Evolutionary conservation across 2,329 filamentous ascomycete genomes (phyloP), one percentile per base, ranked within the genome.

Genomic region (Neonectria neomacrospora): DNA sequence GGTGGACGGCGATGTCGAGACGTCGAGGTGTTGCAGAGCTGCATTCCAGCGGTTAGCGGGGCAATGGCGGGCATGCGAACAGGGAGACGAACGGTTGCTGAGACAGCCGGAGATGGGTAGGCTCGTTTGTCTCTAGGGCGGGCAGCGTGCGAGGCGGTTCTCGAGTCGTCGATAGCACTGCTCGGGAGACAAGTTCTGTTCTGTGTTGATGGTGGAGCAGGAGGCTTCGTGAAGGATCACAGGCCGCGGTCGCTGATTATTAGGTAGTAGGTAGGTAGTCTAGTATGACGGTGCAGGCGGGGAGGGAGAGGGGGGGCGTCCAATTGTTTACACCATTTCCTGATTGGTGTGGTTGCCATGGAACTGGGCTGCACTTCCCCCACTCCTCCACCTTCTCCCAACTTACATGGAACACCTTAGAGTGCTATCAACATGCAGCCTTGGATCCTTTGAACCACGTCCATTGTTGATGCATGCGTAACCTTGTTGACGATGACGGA

Each of bases 21-120:
- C 52, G 39, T 69, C 45, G 59, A 64, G 20, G 37, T 60, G 60
- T 60, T 51, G 56, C 42, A 53, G 56, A 66, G 58, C 70, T 76
- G 67, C 78, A 80, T 80, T 80, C 79, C 78, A 78, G 63, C 58
- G 66, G 78, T 80, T 79, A 80, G 79, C 78, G 75, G 76, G 78
- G 78, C 76, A 77, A 80, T 79, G 53, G 26, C 51, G 67, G 59
- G 51, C 54, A 61, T 62, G 50, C 48, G 48, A 52, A 51, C 9
- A 42, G 14, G 26, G 57, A 52, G 61, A 64, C 71, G 30, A 66
- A 66, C 68, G 44, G 61, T 58, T 45, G 63, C 52, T 63, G 55
- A 68, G 70, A 69, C 67, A 63, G 34, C 54, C 37, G 52, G 26
- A 52, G 58, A 52, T 23, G 45, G 22, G 50, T 23, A 30, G n/a